phyloP scores from a whole-genome alignment of 2,329 filamentous ascomycete species.

The Metarhizium album region DNA sequence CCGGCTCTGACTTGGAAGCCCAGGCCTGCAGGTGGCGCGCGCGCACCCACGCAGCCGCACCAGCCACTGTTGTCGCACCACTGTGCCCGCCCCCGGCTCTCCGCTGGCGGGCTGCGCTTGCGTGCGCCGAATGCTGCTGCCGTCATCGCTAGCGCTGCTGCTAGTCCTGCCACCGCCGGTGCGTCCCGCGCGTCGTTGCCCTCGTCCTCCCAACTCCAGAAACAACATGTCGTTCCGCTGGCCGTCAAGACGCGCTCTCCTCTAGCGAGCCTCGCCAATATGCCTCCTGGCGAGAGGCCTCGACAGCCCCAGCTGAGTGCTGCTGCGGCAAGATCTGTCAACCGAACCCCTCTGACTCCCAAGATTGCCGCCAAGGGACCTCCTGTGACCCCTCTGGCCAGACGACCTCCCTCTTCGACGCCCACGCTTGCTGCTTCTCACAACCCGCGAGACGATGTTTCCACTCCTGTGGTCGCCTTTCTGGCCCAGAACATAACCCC shows the following conservation, averaged over 20 bases:
- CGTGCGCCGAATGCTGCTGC: neutral
- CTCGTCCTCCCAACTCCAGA: neutral
- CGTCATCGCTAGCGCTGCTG: no score
- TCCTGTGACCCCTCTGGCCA: constrained; percentile 29
- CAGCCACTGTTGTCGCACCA: neutral
- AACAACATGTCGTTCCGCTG: constrained; percentile 5
- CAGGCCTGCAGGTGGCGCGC: neutral
- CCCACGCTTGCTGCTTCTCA: constrained; percentile 12
- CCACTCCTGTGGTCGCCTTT: constrained; percentile 42
- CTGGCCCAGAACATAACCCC: constrained; percentile 61
- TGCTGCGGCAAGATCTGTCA: constrained; percentile 43
- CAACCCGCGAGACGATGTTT: constrained; percentile 34
- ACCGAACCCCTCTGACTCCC: constrained; percentile 39
- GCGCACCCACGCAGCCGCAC: neutral
- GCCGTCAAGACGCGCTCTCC: constrained; percentile 2
- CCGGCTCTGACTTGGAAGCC: neutral
- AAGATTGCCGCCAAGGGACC: constrained; percentile 40
- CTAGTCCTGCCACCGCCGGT: neutral
- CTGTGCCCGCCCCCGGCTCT: neutral
- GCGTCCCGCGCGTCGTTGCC: neutral
- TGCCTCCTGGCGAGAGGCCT: constrained; percentile 44
- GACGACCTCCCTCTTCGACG: constrained; percentile 18
- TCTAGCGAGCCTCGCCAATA: constrained; percentile 15
- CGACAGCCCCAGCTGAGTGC: constrained; percentile 60
- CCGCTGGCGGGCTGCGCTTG: neutral